A percentile compares a stretch with the other conserved stretches of the same genome.
These are phyloP conservation scores for Eutrema salsugineum DNA, from an alignment of 441 rosid species.

Conservation along the genomic window DNA sequence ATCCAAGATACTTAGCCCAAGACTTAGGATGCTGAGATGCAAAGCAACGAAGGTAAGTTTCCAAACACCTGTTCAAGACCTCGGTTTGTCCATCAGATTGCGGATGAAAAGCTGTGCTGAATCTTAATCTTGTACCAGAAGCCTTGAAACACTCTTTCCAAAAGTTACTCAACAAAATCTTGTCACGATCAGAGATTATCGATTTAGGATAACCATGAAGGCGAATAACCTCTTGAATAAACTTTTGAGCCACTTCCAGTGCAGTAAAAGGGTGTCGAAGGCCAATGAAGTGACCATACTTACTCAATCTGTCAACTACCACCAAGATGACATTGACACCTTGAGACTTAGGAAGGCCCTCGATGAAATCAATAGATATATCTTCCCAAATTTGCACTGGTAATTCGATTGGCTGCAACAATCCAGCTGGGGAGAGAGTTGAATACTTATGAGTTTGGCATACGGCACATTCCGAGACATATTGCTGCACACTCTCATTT, in stretches of 20 bases:
- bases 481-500: not conserved
- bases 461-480: not conserved
- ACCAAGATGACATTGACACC: not conserved
- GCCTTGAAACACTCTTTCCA: too few relatives aligned
- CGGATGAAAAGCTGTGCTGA: too few relatives aligned
- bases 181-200: too few relatives aligned
- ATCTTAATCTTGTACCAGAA: too few relatives aligned
- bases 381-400: not conserved
- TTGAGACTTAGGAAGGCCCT: fast-evolving
- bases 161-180: too few relatives aligned
- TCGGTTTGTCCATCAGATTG: too few relatives aligned
- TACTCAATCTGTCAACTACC: not conserved
- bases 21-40: too few relatives aligned
- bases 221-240: too few relatives aligned
- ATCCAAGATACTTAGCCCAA: not conserved
- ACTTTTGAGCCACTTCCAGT: not conserved
- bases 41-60: too few relatives aligned
- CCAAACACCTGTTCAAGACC: not conserved
- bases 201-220: too few relatives aligned
- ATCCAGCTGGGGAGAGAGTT: not conserved
- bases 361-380: not conserved
- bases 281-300: too few relatives aligned
- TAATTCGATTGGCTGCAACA: fast-evolving
- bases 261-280: not conserved
- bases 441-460: not conserved